These are phyloP conservation scores for Aulographum hederae DNA, from an alignment of 2,329 filamentous ascomycete genomes.

Conservation along the genomic window DNA sequence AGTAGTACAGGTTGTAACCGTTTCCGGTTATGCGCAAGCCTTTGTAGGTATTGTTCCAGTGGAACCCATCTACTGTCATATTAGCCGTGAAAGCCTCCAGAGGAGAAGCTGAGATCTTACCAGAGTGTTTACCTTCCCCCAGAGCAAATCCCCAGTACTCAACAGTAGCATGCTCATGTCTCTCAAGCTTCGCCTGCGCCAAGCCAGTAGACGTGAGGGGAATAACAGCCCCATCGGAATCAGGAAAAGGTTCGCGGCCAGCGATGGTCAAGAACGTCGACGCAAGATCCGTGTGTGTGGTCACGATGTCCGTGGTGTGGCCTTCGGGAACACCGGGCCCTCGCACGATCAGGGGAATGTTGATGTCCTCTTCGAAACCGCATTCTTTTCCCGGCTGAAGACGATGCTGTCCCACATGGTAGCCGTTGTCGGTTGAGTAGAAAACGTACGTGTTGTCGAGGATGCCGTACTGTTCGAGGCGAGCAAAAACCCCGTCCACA, in stretches of 20 bases:
- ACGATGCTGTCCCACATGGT: conserved; percentile 20
- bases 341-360: conserved; percentile 19
- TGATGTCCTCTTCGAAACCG: conserved; percentile 20
- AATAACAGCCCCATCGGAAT: conserved; percentile 16
- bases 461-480: conserved; percentile 21
- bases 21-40: neutral
- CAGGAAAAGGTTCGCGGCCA: conserved; percentile 10
- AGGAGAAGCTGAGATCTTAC: too few relatives aligned
- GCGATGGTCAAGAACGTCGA: conserved; percentile 17
- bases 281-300: conserved; percentile 20
- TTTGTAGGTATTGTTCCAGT: conserved; percentile 3
- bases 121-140: conserved; percentile 5
- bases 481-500: conserved; percentile 24
- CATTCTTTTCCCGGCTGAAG: conserved; percentile 22
- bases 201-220: conserved; percentile 10
- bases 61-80: too few relatives aligned
- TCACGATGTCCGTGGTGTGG: conserved; percentile 14
- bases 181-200: conserved; percentile 5
- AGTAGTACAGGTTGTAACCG: conserved; percentile 1
- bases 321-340: conserved; percentile 16
- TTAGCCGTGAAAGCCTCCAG: too few relatives aligned
- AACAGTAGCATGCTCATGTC: conserved; percentile 19
- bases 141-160: conserved; percentile 18
- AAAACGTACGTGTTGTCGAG: conserved; percentile 28
- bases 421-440: conserved; percentile 21